Conservation (phyloP, 192 early-diverging fungal genomes). For the Backusella psychrophila region DNA sequence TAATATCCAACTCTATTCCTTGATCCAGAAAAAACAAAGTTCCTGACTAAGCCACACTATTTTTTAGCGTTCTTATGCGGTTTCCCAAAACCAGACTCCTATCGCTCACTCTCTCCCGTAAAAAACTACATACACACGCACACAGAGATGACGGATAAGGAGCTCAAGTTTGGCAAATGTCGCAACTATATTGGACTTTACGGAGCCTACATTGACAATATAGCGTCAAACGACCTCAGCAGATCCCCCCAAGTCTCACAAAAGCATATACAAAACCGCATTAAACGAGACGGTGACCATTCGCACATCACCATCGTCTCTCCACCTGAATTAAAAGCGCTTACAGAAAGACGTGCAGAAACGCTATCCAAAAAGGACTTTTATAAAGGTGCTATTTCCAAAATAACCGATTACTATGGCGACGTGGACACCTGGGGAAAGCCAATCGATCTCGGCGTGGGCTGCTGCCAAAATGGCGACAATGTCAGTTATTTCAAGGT, state of each 20-base stretch:
- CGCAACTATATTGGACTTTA: slow-evolving; percentile 2
- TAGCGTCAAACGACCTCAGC: not conserved
- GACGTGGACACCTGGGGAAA: slow-evolving; percentile 1
- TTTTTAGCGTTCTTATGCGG: too few relatives aligned
- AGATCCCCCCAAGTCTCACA: not conserved
- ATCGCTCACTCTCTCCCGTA: too few relatives aligned
- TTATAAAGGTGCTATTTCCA: not conserved
- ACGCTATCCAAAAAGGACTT: not conserved
- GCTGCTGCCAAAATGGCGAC: not conserved
- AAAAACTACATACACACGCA: too few relatives aligned
- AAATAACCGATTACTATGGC: not conserved
- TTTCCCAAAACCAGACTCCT: too few relatives aligned
- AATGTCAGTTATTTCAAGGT: slow-evolving; percentile 13
- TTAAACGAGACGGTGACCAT: not conserved
- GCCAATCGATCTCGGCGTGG: slow-evolving; percentile 25
- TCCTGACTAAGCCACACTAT: too few relatives aligned
- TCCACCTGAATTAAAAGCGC: not conserved
- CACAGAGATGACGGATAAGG: not conserved
- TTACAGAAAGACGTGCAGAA: not conserved
- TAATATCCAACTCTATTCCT: too few relatives aligned
- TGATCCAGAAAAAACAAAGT: too few relatives aligned
- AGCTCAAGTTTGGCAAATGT: not conserved
- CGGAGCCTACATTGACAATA: not conserved
- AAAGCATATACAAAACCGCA: not conserved
- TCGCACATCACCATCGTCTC: not conserved